A percentile compares a stretch with the other conserved stretches of the same genome.
Conservation (phyloP, 2,329 filamentous ascomycete genomes). For the Diaporthe vaccinii region DNA sequence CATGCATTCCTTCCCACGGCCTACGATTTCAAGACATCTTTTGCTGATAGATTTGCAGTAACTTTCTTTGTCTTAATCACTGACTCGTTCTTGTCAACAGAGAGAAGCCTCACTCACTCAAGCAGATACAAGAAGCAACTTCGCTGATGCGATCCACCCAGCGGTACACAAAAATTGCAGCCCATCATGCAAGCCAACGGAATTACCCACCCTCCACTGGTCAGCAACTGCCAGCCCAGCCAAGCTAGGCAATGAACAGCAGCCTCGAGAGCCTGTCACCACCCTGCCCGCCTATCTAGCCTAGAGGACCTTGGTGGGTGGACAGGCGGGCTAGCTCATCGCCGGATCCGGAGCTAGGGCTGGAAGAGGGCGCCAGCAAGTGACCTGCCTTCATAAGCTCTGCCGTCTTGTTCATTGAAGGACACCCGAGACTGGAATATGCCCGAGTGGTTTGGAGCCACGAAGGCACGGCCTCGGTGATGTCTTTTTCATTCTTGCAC, state of each 20-base stretch:
- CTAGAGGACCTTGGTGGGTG: neutral
- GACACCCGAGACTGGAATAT: conserved; percentile 11
- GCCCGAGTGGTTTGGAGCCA: conserved; percentile 26
- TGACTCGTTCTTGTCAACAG: too few species aligned
- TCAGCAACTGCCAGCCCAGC: neutral
- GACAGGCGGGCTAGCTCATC: neutral
- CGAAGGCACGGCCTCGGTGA: conserved; percentile 10
- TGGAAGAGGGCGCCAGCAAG: neutral
- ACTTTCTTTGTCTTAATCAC: too few species aligned
- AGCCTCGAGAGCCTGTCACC: neutral
- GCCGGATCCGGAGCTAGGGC: neutral
- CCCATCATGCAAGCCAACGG: neutral
- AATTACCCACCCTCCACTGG: neutral
- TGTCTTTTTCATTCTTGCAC: neutral
- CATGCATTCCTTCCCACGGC: neutral
- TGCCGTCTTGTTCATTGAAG: neutral
- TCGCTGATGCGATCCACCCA: neutral
- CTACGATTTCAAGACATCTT: neutral
- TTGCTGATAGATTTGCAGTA: neutral
- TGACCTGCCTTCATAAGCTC: neutral
- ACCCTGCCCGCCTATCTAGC: neutral
- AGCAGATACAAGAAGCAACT: neutral
- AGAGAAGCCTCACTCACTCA: too few species aligned
- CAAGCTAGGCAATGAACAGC: conserved; percentile 1
- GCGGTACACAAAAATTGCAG: neutral